A percentile compares a stretch with the other conserved stretches of the same genome.
Conservation (phyloP, 139 green algal genomes). For the Haematococcus lacustris region DNA sequence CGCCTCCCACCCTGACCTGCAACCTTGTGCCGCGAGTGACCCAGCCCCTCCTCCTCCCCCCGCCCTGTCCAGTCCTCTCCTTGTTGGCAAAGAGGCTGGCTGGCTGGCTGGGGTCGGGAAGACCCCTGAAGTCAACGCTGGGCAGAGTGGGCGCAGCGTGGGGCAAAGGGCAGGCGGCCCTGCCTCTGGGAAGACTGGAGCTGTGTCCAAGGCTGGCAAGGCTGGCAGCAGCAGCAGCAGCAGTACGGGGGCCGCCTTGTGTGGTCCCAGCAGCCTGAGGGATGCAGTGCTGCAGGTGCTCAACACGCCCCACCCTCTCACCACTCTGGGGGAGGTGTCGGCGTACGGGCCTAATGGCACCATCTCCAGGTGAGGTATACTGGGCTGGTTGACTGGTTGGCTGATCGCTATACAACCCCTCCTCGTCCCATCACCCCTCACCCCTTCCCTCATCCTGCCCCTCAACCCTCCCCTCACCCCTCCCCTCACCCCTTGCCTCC, state of each 20-base stretch:
- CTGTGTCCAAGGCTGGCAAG: background rate
- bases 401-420: too few species aligned
- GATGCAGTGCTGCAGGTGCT: constrained; percentile 72
- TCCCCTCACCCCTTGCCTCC: too few species aligned
- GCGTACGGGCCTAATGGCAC: constrained; percentile 79
- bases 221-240: background rate
- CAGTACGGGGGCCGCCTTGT: background rate
- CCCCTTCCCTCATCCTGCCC: too few species aligned
- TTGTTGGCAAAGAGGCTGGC: background rate
- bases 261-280: constrained; percentile 16
- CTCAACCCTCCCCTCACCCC: too few species aligned
- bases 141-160: background rate
- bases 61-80: background rate
- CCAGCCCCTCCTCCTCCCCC: too few species aligned
- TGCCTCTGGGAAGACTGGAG: too few species aligned
- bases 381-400: too few species aligned
- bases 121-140: too few species aligned
- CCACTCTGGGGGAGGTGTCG: constrained; percentile 55
- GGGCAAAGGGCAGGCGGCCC: background rate
- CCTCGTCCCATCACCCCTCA: too few species aligned
- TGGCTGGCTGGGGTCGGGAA: background rate
- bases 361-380: too few species aligned
- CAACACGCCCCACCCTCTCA: constrained; percentile 91
- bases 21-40: background rate
- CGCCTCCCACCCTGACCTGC: background rate